Evolutionary conservation across 371 early-diverging fungal genomes (phyloP), one percentile per base, ranked within the genome.

Genomic region (Mortierella sp.): DNA sequence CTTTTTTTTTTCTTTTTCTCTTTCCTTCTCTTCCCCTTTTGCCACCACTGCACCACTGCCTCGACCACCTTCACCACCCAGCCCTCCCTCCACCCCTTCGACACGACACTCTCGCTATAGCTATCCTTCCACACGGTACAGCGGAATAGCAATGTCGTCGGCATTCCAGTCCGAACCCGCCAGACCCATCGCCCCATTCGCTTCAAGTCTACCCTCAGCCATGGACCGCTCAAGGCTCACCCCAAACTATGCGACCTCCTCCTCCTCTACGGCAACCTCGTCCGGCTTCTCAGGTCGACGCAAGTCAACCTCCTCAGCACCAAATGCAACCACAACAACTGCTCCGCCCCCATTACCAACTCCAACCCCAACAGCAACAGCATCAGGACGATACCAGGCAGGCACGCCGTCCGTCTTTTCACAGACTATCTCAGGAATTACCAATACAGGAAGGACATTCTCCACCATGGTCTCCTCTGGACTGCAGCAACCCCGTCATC

Each of bases 371-470:
- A 48, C 51, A 48, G 27, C 74, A 27, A 10, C 24, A 68, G 35
- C 58, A 29, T 11, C 18, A 65, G 38, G 65, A 21, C 35, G 38
- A 24, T 56, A 72, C n/a, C 73, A 49, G 54, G 32, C 72, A 44
- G 24, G 38, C 21, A 65, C 38, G 18, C 38, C 65, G 21, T 75
- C 79, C 2, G 75, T 70, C 43, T 55, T 81, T 29, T 84, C 81
- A 35, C 84, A 84, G 43, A 84, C 84, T 11, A 63, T 84, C 70
- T 84, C 85, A 38, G 79, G 81, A 70, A 58, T 84, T 74, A 77
- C 84, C 5, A 71, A 80, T 8, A 80, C 84, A 65, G 80, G 77
- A 32, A 77, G 84, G 49, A 80, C 83, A 18, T 46, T 84, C 29
- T 71, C 77, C 1, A 74, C 77, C 29, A 75, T 85, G 54, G 82